Evolutionary conservation across 2,329 filamentous ascomycete species (phyloP).

Genomic region (Hypoxylon sp.): DNA sequence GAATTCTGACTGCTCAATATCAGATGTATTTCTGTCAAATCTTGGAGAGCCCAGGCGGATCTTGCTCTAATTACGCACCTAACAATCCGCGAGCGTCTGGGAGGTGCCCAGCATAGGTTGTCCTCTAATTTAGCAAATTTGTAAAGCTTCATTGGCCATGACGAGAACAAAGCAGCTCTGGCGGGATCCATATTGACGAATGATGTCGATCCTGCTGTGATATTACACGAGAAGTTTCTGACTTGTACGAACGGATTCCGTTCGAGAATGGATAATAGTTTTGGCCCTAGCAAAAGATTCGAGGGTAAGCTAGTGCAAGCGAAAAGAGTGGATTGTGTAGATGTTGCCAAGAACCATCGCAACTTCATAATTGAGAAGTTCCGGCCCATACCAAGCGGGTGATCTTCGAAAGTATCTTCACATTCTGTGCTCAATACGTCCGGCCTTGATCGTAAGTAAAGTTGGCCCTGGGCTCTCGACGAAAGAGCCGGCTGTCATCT

Average conservation of each 20-base stretch:
- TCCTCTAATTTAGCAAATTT: background rate
- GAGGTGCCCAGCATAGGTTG: constrained; percentile 43
- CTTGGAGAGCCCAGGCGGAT: constrained; percentile 47
- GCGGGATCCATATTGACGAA: background rate
- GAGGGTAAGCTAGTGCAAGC: constrained; percentile 38
- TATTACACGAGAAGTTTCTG: constrained; percentile 56
- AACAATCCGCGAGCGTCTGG: constrained; percentile 43
- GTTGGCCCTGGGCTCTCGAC: constrained; percentile 53
- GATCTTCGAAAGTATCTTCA: constrained; percentile 51
- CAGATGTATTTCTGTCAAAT: constrained; percentile 23
- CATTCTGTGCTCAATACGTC: constrained; percentile 54
- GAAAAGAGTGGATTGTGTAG: constrained; percentile 52
- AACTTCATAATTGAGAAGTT: constrained; percentile 51
- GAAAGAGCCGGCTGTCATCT: constrained; percentile 52
- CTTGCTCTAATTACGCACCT: constrained; percentile 48
- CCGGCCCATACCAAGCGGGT: constrained; percentile 49
- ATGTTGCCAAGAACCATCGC: constrained; percentile 53
- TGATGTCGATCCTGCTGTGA: constrained; percentile 54
- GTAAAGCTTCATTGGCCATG: constrained; percentile 1
- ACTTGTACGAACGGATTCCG: constrained; percentile 56
- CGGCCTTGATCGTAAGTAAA: constrained; percentile 55
- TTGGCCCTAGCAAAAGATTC: constrained; percentile 43
- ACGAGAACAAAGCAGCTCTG: background rate
- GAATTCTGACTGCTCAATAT: background rate
- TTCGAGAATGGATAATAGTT: constrained; percentile 52